Percentiles rank a stretch among this genome's conserved stretches.
Evolutionary conservation across 305 asterid genomes (phyloP).

Genomic region (Monarda citriodora): DNA sequence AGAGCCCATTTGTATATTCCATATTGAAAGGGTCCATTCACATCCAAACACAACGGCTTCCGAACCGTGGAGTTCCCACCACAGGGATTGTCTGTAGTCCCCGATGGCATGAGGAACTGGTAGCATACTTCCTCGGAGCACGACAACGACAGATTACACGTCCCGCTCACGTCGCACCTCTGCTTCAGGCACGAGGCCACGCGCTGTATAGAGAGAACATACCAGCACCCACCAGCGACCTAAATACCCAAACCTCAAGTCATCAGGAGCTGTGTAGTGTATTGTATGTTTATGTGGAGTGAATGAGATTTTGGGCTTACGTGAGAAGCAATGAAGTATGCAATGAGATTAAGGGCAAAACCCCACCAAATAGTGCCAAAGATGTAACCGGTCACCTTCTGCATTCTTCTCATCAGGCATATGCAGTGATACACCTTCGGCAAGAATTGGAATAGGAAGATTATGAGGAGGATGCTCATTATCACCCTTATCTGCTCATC

Average conservation of each 20-base stretch:
- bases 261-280: no score
- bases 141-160: slow-evolving; percentile 59
- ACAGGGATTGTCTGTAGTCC: slow-evolving; percentile 55
- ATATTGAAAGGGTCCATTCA: slow-evolving; percentile 78
- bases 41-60: slow-evolving; percentile 80
- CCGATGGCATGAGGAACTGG: slow-evolving; percentile 55
- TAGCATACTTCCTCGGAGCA: slow-evolving; percentile 89
- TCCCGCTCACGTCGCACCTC: slow-evolving; percentile 46
- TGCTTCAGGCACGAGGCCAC: slow-evolving; percentile 83
- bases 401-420: slow-evolving; percentile 80
- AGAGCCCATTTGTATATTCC: slow-evolving; percentile 96
- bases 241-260: no score
- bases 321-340: slow-evolving; percentile 98
- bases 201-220: slow-evolving; percentile 90
- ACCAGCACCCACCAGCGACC: slow-evolving; percentile 99
- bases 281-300: no score
- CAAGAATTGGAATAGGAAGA: slow-evolving; percentile 85
- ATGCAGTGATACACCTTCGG: slow-evolving; percentile 86
- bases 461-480: slow-evolving; percentile 73
- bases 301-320: no score
- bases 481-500: slow-evolving; percentile 75
- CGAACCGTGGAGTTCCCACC: slow-evolving; percentile 60
- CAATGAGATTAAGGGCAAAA: slow-evolving; percentile 86
- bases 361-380: slow-evolving; percentile 99
- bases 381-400: slow-evolving; percentile 82